Evolutionary conservation across 208 protist species (phyloP), one percentile per base, ranked within the genome.

Genomic region (Herpetomonas muscarum): DNA sequence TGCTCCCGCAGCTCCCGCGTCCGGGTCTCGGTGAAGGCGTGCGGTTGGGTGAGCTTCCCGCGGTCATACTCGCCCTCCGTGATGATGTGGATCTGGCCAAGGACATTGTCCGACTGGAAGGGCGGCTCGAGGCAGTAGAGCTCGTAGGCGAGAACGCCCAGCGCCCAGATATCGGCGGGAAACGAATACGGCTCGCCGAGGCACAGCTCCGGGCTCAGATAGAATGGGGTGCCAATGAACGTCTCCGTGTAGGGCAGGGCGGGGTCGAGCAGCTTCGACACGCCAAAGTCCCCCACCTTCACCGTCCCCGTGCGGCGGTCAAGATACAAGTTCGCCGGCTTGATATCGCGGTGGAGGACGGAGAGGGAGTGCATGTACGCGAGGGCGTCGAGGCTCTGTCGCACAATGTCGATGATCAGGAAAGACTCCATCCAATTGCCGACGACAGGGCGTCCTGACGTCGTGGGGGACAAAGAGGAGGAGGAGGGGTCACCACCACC

Each of bases 311-410:
- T 62, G 13, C 25, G 30, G 25, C 79, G 67, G 19, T 64, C 77
- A 12, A 97, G 52, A 63, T 93, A 95, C 4, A 97, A 74, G 68
- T 97, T 97, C 1, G 82, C 78, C 1, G 94, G 79, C 62, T 97
- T 97, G 47, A 97, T 83, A 61, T 97, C 94, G 34, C 94, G 81
- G 65, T 97, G 94, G 19, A 96, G 42, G 36, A 97, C 90, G 48
- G 53, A 55, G 24, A 75, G 63, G n/a, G 65, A 64, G 63, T 96
- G 91, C 44, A 96, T 65, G 63, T 96, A 94, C 4, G 70, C 70
- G 2, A 97, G 64, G 1, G 68, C 93, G 22, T 87, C 81, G 12
- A 94, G 79, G 44, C 80, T 79, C 64, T 97, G 90, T 21, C 68
- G 76, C 34, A 79, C 61, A 15, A 84, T 79, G 72, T 93, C 78